Conservation (phyloP, 2,329 filamentous ascomycete genomes). For the Leptographium wingfieldii region DNA sequence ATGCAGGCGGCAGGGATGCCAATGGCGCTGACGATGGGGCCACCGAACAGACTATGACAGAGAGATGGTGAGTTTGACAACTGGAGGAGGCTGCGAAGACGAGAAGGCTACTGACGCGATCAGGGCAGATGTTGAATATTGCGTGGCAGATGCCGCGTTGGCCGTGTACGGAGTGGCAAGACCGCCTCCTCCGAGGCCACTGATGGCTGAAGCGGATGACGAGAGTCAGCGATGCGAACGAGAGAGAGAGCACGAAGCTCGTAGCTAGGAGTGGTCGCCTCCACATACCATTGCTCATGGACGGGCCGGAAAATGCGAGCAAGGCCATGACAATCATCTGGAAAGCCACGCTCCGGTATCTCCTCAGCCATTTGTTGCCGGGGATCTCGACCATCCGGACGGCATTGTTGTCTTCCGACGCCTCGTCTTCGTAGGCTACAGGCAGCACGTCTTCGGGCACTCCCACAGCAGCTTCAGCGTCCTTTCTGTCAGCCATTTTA, state of each 20-base stretch:
- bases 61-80: background rate
- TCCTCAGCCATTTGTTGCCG: background rate
- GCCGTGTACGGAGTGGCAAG: background rate
- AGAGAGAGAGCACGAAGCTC: background rate
- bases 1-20: background rate
- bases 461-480: background rate
- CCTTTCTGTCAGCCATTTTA: too few species aligned
- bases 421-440: background rate
- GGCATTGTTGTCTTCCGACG: background rate
- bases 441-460: background rate
- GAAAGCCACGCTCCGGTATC: background rate
- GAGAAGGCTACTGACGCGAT: background rate
- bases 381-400: conserved; percentile 1
- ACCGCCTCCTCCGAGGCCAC: background rate
- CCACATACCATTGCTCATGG: conserved; percentile 1
- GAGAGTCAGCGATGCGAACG: background rate
- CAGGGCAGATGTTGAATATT: background rate
- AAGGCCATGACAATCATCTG: background rate
- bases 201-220: background rate
- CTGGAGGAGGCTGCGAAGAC: too few species aligned
- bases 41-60: background rate
- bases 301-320: background rate
- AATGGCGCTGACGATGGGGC: background rate
- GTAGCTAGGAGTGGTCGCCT: too few species aligned
- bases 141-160: background rate